These are phyloP conservation scores for Trematosphaeria pertusa DNA, from an alignment of 2,329 filamentous ascomycete genomes.

Conservation along the genomic window DNA sequence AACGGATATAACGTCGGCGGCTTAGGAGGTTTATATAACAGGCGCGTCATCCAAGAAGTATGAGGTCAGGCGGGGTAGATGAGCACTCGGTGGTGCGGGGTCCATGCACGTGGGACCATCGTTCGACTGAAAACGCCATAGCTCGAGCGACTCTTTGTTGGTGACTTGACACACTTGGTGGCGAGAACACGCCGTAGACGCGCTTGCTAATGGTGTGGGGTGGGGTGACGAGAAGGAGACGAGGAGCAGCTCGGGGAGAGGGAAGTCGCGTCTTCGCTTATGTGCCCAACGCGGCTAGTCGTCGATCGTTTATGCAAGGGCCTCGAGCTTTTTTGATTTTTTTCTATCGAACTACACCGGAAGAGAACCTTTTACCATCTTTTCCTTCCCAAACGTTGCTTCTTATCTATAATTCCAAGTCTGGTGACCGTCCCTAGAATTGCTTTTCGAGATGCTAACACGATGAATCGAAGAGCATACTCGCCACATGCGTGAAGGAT, in stretches of 20 bases:
- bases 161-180: conserved; percentile 6
- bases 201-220: neutral
- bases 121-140: conserved; percentile 18
- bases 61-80: conserved; percentile 37
- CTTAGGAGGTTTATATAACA: conserved; percentile 14
- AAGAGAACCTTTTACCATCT: too few relatives aligned
- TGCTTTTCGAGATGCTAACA: too few relatives aligned
- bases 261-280: conserved; percentile 1
- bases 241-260: neutral
- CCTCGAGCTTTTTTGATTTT: too few relatives aligned
- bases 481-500: too few relatives aligned
- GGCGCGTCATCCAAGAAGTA: conserved; percentile 17
- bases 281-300: conserved; percentile 5
- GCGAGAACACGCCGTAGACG: neutral
- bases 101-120: conserved; percentile 31
- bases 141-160: conserved; percentile 10
- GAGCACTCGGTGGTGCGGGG: conserved; percentile 26
- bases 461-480: too few relatives aligned
- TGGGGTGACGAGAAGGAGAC: neutral
- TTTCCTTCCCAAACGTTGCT: too few relatives aligned
- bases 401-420: too few relatives aligned
- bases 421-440: too few relatives aligned
- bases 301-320: neutral
- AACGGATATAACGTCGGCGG: neutral
- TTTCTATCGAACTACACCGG: too few relatives aligned